Evolutionary conservation across 2,329 filamentous ascomycete genomes (phyloP), one percentile per base, ranked within the genome.

Genomic region (Talaromyces islandicus): DNA sequence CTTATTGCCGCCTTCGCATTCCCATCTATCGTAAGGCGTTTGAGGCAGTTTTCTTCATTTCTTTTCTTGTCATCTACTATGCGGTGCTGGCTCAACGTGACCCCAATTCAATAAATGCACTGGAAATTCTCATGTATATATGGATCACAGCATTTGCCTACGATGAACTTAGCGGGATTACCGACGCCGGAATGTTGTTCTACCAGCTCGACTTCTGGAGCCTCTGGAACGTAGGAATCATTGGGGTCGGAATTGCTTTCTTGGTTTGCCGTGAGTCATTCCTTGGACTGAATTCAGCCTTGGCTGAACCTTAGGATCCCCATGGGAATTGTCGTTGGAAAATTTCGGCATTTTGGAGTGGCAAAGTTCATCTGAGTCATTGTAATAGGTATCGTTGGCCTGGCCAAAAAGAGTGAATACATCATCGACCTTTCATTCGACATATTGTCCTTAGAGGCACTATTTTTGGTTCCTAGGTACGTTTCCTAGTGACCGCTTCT

Each of bases 81-180:
- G 82, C 85, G n/a, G 92, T 96, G 0, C 81, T 96, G 32, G 83
- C 95, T 52, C 85, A 91, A 65, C 82, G 90, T 62, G 85, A 89
- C 64, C 82, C 86, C 9, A 79, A 81, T 19, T 78, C 80, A 29
- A 85, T 96, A 57, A 91, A 88, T 0, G 70, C 80, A 0, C 78
- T 87, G 19, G 92, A 97, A 71, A 76, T 88, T 1, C 70, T 90
- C 17, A 82, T 97, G 48, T 94, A 93, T 70, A 74, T 96, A 56
- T 96, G 91, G 89, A 88, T 96, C 66, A 86, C 87, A 4, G 89
- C 91, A 7, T 96, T 96, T 77, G 86, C 89, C 43, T 95, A 94
- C 69, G 92, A 96, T 66, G 92, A 92, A 74, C 79, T 94, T 60
- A 89, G 88, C 67, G 91, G 95, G 68, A 91, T 91, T 77, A 83